A percentile compares a stretch with the other conserved stretches of the same genome.
Conservation (phyloP, 2,329 filamentous ascomycete genomes). For the Myriosclerotinia duriaeana region DNA sequence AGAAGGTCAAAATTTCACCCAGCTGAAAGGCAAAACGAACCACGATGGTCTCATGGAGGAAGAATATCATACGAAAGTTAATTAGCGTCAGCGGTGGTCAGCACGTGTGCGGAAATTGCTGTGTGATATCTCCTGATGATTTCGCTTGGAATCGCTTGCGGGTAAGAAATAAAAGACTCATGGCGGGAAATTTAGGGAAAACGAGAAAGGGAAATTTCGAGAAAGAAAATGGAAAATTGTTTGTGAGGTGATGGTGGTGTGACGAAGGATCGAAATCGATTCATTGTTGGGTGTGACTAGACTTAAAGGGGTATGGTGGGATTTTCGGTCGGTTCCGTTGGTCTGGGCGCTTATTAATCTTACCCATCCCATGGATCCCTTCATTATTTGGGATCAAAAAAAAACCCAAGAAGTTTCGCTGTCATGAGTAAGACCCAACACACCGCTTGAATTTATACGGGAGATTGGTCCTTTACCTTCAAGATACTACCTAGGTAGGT, state of each 20-base stretch:
- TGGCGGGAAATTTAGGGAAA: background rate
- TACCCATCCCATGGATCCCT: no score
- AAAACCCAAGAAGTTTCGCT: no score
- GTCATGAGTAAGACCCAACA: no score
- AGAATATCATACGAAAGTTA: conserved; percentile 1
- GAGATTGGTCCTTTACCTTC: no score
- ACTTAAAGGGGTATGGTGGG: background rate
- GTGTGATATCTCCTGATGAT: conserved; percentile 5
- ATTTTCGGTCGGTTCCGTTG: background rate
- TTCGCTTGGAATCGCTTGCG: background rate
- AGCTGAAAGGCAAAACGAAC: background rate
- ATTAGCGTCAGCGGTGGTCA: background rate
- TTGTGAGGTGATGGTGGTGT: background rate
- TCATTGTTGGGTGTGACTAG: background rate
- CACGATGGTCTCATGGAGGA: background rate
- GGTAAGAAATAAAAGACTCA: background rate
- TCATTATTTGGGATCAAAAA: background rate
- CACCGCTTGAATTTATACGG: background rate
- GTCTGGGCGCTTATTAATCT: background rate
- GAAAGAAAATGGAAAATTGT: background rate
- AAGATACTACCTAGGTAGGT: no score
- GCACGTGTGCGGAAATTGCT: background rate
- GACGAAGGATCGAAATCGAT: background rate
- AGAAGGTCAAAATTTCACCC: background rate
- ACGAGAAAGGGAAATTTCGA: background rate